These are phyloP conservation scores for Cymbopogon flexuosus DNA, from an alignment of 202 grass and related monocot genomes.

Conservation along the genomic window DNA sequence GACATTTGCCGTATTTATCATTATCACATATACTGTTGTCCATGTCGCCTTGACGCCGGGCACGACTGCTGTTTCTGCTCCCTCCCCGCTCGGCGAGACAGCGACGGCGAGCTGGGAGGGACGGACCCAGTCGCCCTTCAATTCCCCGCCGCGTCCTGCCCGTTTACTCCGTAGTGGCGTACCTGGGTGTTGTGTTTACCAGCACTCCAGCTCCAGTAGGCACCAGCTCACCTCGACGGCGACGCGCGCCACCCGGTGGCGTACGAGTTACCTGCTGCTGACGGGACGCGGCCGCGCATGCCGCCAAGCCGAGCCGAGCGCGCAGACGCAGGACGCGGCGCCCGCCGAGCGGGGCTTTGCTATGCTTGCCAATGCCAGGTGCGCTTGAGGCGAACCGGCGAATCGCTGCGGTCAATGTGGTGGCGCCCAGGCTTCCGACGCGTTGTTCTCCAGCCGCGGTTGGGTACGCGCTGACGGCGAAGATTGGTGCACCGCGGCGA, in stretches of 20 bases:
- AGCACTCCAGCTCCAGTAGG: neutral
- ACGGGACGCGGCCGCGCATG: neutral
- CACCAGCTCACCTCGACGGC: slow-evolving; percentile 34
- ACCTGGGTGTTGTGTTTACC: neutral
- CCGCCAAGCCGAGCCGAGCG: neutral
- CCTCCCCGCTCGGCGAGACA: slow-evolving; percentile 7
- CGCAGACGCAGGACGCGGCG: neutral
- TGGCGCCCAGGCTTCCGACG: neutral
- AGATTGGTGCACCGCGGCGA: neutral
- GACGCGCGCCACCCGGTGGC: neutral
- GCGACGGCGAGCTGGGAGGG: neutral
- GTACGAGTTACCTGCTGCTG: neutral
- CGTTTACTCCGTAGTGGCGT: slow-evolving; percentile 8
- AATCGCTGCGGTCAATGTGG: neutral
- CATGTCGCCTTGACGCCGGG: slow-evolving; percentile 28
- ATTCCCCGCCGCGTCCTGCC: neutral
- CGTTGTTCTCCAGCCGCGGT: neutral
- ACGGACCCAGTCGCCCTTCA: slow-evolving; percentile 18
- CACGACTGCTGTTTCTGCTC: slow-evolving; percentile 27
- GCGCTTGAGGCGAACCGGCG: no score
- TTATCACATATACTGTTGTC: neutral
- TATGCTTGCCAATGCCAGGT: neutral
- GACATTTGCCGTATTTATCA: neutral
- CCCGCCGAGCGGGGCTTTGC: no score
- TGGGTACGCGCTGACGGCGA: neutral